Evolutionary conservation across 345 rosid species (phyloP), one percentile per base, ranked within the genome.

Genomic region (Populus nigra): DNA sequence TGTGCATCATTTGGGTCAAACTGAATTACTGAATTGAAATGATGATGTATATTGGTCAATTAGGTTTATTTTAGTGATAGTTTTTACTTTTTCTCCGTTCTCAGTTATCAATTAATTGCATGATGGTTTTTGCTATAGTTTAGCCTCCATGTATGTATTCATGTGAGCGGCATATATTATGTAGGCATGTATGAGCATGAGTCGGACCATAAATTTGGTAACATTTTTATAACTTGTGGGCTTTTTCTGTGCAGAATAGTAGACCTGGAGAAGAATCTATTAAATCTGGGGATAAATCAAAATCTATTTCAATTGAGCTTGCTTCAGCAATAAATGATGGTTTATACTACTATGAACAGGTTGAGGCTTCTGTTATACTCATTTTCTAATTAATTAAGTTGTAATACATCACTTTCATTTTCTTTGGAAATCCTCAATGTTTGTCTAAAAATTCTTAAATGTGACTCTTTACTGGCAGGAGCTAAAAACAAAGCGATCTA

Each of bases 301-400:
- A 88, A 65, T 75, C 88, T 67, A 85, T 95, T 33, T 86, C 99
- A 20, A 87, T 81, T 68, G 98, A 96, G 85, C 89, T 89, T 80
- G 99, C 97, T 78, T 87, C 90, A 76, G 81, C 93, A 71, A 96
- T 92, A 82, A 91, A 93, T 80, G 99, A 93, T 68, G 99, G 99
- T 72, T 97, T 96, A 77, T 89, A 88, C 85, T 96, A 85, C 86
- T 96, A 83, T 81, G 99, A 96, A 83, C 98, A 96, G 96, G 99
- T 96, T 74, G 31, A 73, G 65, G 23, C 71, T 69, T 35, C 57
- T 78, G 17, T 68, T n/a, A 39, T 71, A 15, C 3, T 27, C 27
- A 50, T 71, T 74, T 3, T 65, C 47, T 13, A 11, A 25, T n/a
- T 33, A 22, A 7, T 63, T 27, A 57, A 69, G 79, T 76, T 79